These are phyloP conservation scores for Pseudogymnoascus sp. DNA, from an alignment of 2,329 filamentous ascomycete species.

Conservation along the genomic window DNA sequence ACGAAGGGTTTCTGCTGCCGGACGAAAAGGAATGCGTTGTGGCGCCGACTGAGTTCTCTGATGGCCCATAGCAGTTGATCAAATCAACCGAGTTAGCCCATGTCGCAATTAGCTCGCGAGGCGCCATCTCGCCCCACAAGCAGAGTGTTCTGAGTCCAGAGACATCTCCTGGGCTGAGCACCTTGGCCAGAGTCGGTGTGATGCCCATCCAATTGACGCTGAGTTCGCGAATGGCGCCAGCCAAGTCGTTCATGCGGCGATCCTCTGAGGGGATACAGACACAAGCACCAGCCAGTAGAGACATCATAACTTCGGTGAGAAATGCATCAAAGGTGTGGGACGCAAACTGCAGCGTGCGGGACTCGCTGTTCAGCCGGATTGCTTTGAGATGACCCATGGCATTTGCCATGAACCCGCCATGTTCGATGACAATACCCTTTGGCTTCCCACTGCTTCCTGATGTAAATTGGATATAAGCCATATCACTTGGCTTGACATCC, in stretches of 20 bases:
- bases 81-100: conserved; percentile 17
- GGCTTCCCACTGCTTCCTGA: conserved; percentile 17
- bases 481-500: conserved; percentile 1
- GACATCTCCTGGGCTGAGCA: conserved; percentile 17
- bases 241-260: conserved; percentile 16
- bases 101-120: not conserved
- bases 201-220: conserved; percentile 18
- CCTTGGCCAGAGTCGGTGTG: conserved; percentile 16
- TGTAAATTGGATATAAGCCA: conserved; percentile 13
- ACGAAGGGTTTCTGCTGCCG: not conserved
- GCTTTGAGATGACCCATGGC: not conserved
- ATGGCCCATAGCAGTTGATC: conserved; percentile 18
- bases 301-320: conserved; percentile 17
- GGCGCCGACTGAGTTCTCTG: conserved; percentile 15
- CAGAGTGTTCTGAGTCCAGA: conserved; percentile 15
- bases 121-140: conserved; percentile 17
- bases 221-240: conserved; percentile 15
- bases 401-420: not conserved
- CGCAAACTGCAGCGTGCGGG: conserved; percentile 14
- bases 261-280: conserved; percentile 20
- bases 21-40: not conserved
- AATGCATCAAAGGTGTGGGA: conserved; percentile 19
- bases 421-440: conserved; percentile 15
- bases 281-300: conserved; percentile 14
- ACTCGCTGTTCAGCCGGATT: not conserved